Percentiles rank a stretch among this genome's conserved stretches.
These are phyloP conservation scores for Fusarium praegraminearum DNA, from an alignment of 2,329 filamentous ascomycete genomes.

Conservation along the genomic window DNA sequence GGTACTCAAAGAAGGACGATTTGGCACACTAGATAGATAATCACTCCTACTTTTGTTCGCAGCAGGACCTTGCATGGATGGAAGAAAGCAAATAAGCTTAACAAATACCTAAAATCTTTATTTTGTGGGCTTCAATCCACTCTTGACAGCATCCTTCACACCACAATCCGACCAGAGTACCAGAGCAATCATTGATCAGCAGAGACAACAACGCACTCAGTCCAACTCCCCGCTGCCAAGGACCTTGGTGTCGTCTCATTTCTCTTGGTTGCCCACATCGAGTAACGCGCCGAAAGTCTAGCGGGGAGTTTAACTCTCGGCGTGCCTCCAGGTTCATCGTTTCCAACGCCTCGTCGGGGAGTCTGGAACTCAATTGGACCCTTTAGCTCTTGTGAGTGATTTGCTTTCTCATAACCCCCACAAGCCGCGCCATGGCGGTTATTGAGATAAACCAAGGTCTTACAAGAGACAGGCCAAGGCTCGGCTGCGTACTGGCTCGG, in stretches of 20 bases:
- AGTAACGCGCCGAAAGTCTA: conserved; percentile 3
- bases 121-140: background rate
- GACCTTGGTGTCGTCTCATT: conserved; percentile 6
- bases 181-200: background rate
- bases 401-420: conserved; percentile 35
- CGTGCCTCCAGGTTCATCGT: background rate
- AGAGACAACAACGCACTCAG: background rate
- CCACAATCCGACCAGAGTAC: background rate
- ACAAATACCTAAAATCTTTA: background rate
- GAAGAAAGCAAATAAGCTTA: conserved; percentile 1
- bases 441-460: conserved; percentile 29
- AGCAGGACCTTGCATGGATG: background rate
- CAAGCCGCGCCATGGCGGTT: background rate
- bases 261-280: conserved; percentile 14
- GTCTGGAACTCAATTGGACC: background rate
- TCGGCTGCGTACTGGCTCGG: background rate
- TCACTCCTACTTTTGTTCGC: background rate
- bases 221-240: conserved; percentile 6
- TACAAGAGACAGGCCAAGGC: background rate
- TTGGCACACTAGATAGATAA: background rate
- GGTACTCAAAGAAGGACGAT: background rate
- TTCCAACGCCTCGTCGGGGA: conserved; percentile 33
- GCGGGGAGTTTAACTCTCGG: conserved; percentile 40
- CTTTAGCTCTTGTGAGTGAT: conserved; percentile 35
- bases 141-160: background rate